These are phyloP conservation scores for Coemansia sp. DNA, from an alignment of 192 early-diverging fungal species.

Conservation along the genomic window DNA sequence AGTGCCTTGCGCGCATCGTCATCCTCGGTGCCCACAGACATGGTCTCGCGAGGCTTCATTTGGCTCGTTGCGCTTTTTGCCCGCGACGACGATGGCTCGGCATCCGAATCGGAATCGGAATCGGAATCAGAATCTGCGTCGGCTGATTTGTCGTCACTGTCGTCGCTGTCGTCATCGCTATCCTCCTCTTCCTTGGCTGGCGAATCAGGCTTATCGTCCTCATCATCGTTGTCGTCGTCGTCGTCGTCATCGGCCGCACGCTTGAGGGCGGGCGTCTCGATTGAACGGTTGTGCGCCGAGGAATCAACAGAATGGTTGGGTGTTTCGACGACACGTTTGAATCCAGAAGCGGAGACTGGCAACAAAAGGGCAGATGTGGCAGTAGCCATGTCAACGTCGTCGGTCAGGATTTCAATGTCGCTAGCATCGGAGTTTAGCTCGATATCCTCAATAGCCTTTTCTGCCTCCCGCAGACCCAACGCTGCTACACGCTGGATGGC, in stretches of 20 bases:
- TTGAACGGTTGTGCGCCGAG: not conserved
- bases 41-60: slow-evolving; percentile 1
- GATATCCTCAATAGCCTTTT: slow-evolving; percentile 34
- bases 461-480: slow-evolving; percentile 33
- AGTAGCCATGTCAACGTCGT: slow-evolving; percentile 2
- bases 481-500: slow-evolving; percentile 43
- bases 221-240: not conserved
- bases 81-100: not conserved
- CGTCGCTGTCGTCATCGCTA: not conserved
- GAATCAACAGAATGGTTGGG: not conserved
- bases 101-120: slow-evolving; percentile 14
- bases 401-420: slow-evolving; percentile 26
- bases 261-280: not conserved
- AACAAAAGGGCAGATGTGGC: slow-evolving; percentile 2
- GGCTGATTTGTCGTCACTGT: slow-evolving; percentile 1
- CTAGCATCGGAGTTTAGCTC: slow-evolving; percentile 27
- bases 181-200: slow-evolving; percentile 8
- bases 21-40: slow-evolving; percentile 2
- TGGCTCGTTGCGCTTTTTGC: not conserved
- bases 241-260: not conserved
- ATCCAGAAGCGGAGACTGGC: not conserved
- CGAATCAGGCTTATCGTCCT: slow-evolving; percentile 1
- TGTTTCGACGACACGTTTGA: not conserved
- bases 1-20: slow-evolving; percentile 30
- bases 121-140: slow-evolving; percentile 13